Percentiles rank a stretch among this genome's conserved stretches.
These are phyloP conservation scores for Polychaeton citri DNA, from an alignment of 2,329 filamentous ascomycete species.

Conservation along the genomic window DNA sequence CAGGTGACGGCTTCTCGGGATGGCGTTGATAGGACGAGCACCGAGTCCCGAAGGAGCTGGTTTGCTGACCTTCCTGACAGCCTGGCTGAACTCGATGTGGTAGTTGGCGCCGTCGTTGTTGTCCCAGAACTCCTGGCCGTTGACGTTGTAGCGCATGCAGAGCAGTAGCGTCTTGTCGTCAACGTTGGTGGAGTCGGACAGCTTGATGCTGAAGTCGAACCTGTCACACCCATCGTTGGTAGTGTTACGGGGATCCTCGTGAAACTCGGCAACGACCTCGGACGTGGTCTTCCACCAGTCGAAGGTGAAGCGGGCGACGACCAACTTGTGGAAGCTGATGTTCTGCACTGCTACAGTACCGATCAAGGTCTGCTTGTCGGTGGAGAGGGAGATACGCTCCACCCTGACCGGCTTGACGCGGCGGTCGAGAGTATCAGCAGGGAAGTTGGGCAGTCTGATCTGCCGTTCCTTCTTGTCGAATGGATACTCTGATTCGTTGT, in stretches of 20 bases:
- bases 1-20: conserved; percentile 36
- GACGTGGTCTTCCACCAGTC: conserved; percentile 99
- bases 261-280: conserved; percentile 81
- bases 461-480: conserved; percentile 77
- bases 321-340: conserved; percentile 73
- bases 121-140: conserved; percentile 84
- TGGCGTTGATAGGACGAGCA: conserved; percentile 37
- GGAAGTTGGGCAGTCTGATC: conserved; percentile 73
- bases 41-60: conserved; percentile 14
- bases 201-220: conserved; percentile 87
- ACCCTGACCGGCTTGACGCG: conserved; percentile 58
- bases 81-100: conserved; percentile 68
- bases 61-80: conserved; percentile 24
- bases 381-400: conserved; percentile 75
- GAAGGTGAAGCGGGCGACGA: conserved; percentile 87
- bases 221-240: conserved; percentile 58
- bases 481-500: conserved; percentile 80
- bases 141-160: conserved; percentile 77
- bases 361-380: conserved; percentile 73
- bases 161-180: conserved; percentile 88
- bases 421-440: conserved; percentile 49
- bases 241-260: conserved; percentile 57
- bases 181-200: conserved; percentile 81
- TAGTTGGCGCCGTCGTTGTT: conserved; percentile 83
- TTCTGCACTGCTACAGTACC: conserved; percentile 79